A percentile compares a stretch with the other conserved stretches of the same genome.
Evolutionary conservation across 331 rosid species (phyloP).

Genomic region (Malus hybrid): DNA sequence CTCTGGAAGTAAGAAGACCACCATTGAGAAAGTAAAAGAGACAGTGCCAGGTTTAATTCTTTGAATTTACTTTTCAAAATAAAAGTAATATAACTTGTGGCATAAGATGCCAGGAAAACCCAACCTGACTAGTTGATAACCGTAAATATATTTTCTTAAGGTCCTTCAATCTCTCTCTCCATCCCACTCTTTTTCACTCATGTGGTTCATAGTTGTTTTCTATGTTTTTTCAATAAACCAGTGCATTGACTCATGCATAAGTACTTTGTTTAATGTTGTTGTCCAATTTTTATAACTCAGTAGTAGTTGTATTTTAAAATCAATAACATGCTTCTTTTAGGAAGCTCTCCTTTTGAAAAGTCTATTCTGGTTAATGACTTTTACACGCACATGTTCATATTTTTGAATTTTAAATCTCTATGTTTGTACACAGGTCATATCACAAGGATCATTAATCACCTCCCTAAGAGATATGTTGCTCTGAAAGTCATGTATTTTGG

Average conservation of each 20-base stretch:
- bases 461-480: constrained; percentile 76
- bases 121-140: neutral
- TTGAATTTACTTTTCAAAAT: neutral
- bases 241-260: neutral
- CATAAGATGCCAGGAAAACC: neutral
- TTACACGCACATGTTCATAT: no score
- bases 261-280: neutral
- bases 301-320: neutral
- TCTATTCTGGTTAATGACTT: no score
- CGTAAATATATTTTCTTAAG: neutral
- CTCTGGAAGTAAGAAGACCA: constrained; percentile 19
- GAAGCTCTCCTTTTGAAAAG: neutral
- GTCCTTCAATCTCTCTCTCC: neutral
- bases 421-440: constrained; percentile 43
- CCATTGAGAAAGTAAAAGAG: constrained; percentile 23
- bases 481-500: constrained; percentile 90
- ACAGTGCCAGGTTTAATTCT: constrained; percentile 41
- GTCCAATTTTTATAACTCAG: neutral
- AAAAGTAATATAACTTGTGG: neutral
- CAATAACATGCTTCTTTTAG: neutral
- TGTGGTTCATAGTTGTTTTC: neutral
- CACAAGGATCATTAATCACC: constrained; percentile 32
- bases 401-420: neutral
- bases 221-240: no score
- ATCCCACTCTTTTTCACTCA: neutral